Base-by-base conservation (phyloP, 202 grass and related monocot genomes). In the Setaria viridis region DNA sequence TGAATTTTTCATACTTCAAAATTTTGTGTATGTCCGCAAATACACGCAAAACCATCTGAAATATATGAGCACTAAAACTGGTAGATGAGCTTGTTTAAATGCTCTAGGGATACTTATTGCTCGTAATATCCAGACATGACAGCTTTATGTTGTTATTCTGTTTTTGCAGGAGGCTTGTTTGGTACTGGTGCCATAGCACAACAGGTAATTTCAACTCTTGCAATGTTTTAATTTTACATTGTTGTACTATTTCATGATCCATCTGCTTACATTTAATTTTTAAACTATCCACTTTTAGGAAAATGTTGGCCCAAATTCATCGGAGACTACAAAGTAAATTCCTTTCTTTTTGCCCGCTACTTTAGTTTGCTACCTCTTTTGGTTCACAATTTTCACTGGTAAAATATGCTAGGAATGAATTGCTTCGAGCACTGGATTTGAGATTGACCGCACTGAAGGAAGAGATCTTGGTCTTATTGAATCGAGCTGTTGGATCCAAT, bases 261-360 rank as follows among this genome's bases (percentile, higher is more conserved):
- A 48, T 51, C 50, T 59, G 17, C 82, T 79, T 80, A 90, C 80
- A 67, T 67, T 68, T 78, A 59, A 76, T 82, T 76, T 76, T 34
- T 76, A 64, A 67, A 82, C 80, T 2, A 80, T 69, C 79, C 49
- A 37, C 7, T 82, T 91, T 85, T 88, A 99, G 97, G 87, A 80
- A 91, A 95, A 93, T 89, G 55, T 83, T 76, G 90, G 86, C n/a
- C 77, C 78, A 9, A 74, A 91, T 70, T 91, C 92, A 77, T 91
- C 97, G 9, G 92, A 90, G 75, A 88, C 80, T 78, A 94, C 97
- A 88, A 99, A 99, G 97, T 99, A 96, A 90, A 25, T 46, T 53
- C 42, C 70, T 68, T 58, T 37, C 71, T 54, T 54, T 87, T 45
- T 65, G 12, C n/a, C n/a, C 68, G 62, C 43, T 85, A 13, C 70